phyloP scores from a whole-genome alignment of 73 alveolate species.

The Uronychia binucleata region DNA sequence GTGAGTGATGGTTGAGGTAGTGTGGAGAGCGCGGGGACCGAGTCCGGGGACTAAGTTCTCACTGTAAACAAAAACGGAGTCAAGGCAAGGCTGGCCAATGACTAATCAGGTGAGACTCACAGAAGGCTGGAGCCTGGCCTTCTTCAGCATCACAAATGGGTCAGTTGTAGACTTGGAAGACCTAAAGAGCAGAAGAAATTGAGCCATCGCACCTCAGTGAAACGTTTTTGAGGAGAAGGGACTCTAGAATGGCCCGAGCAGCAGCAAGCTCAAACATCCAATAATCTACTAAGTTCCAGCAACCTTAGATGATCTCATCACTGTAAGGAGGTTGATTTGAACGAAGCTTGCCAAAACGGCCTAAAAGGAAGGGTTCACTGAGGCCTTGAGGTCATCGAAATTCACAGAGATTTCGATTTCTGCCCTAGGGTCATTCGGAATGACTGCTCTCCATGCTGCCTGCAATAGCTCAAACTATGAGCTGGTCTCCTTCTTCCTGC shows the following conservation, averaged over 20 bases:
- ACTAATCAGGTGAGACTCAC: neutral
- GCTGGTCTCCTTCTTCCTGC: neutral
- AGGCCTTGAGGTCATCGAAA: too few species aligned
- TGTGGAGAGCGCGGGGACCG: too few species aligned
- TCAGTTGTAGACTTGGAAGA: neutral
- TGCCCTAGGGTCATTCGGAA: neutral
- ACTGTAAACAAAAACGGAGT: neutral
- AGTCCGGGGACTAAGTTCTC: neutral
- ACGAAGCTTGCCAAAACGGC: neutral
- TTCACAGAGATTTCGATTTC: too few species aligned
- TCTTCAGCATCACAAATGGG: neutral
- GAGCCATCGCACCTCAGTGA: too few species aligned
- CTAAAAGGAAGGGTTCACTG: too few species aligned
- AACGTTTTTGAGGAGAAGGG: too few species aligned
- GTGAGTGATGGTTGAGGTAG: slow-evolving; percentile 11
- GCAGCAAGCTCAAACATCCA: too few species aligned
- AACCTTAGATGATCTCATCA: neutral
- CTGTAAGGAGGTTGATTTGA: neutral
- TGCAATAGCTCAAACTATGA: neutral
- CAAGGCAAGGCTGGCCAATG: neutral
- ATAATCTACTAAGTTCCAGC: too few species aligned
- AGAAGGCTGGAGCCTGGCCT: neutral
- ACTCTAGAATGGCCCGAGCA: too few species aligned
- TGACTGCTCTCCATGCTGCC: neutral
- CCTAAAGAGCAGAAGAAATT: too few species aligned